Base-by-base conservation (phyloP, 179 eudicot genomes). In the Beta macrorhiza region DNA sequence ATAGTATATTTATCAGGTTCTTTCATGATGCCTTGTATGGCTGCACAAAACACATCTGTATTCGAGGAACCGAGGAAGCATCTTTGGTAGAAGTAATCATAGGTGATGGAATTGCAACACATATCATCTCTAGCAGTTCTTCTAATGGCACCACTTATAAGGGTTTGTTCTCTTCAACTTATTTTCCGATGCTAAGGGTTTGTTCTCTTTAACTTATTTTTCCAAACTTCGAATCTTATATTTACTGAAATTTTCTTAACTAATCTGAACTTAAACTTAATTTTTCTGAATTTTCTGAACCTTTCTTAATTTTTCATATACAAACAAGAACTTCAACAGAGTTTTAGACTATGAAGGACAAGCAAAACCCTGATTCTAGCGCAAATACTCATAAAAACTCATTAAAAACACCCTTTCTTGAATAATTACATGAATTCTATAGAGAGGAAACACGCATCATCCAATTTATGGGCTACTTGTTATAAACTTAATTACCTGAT, bases 401-500 rank as follows among this genome's bases (percentile, higher is more conserved):
- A n/a, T 9, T 0, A 44, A 69, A 17, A 71, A 71, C 7, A 19
- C 57, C 57, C 57, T 4, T 11, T 10, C 2, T 49, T 5, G 9
- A 32, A 67, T 29, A 55, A 32, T 9, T 11, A 55, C 19, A 25
- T 29, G 5, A 15, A 64, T 64, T 49, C 37, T 49, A 20, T 16
- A 22, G n/a, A 77, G 12, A 37, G 42, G 42, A 37, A 37, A 3
- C 42, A 37, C 42, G 42, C 42, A 37, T 37, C 42, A 37, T 37
- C 42, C 42, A 17, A 20, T 45, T 55, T 29, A 55, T 16, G 7
- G 37, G 17, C 78, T 16, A 57, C 22, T 56, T 75, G 16, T 19
- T 37, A 20, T 1, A 42, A 77, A 37, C 20, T 47, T 17, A 72
- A 22, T 55, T 84, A 94, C 97, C 97, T 90, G 90, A 76, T 84